A percentile compares a stretch with the other conserved stretches of the same genome.
These are phyloP conservation scores for Deinandra increscens DNA, from an alignment of 129 eudicot genomes.

Conservation along the genomic window DNA sequence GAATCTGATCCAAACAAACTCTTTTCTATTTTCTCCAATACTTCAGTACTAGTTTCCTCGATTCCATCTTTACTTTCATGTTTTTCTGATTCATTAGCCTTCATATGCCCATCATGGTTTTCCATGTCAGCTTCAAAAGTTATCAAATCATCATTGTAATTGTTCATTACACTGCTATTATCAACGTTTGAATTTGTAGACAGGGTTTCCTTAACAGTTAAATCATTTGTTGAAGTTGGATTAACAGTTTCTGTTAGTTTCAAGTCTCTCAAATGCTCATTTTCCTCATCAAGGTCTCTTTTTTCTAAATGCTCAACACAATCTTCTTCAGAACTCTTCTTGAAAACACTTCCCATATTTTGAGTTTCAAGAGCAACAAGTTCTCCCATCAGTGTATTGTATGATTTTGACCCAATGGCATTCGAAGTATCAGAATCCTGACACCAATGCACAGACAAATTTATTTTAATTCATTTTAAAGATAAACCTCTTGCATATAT, in stretches of 20 bases:
- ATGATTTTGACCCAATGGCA: slow-evolving; percentile 86
- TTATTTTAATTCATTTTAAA: slow-evolving; percentile 12
- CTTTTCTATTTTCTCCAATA: slow-evolving; percentile 15
- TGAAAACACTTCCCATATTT: slow-evolving; percentile 35
- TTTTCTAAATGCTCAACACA: slow-evolving; percentile 35
- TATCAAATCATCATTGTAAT: slow-evolving; percentile 32
- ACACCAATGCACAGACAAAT: slow-evolving; percentile 25
- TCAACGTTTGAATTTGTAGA: slow-evolving; percentile 25
- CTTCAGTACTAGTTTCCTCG: slow-evolving; percentile 33
- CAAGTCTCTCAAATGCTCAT: slow-evolving; percentile 47
- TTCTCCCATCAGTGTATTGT: slow-evolving; percentile 78
- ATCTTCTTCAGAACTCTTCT: slow-evolving; percentile 46
- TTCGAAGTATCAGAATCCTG: slow-evolving; percentile 72
- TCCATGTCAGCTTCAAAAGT: slow-evolving; percentile 37
- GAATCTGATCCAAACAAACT: slow-evolving; percentile 34
- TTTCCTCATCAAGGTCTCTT: slow-evolving; percentile 73
- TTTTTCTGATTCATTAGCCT: slow-evolving; percentile 26
- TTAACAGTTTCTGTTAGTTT: slow-evolving; percentile 47
- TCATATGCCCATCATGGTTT: slow-evolving; percentile 26
- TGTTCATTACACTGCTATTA: slow-evolving; percentile 22
- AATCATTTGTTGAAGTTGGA: slow-evolving; percentile 33
- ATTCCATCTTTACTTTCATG: slow-evolving; percentile 23
- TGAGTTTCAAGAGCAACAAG: slow-evolving; percentile 77
- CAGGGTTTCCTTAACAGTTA: slow-evolving; percentile 5
- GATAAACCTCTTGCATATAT: slow-evolving; percentile 11